A percentile compares a stretch with the other conserved stretches of the same genome.
Evolutionary conservation across 805 yeast genomes (phyloP).

Genomic region (Ogataea neopini): DNA sequence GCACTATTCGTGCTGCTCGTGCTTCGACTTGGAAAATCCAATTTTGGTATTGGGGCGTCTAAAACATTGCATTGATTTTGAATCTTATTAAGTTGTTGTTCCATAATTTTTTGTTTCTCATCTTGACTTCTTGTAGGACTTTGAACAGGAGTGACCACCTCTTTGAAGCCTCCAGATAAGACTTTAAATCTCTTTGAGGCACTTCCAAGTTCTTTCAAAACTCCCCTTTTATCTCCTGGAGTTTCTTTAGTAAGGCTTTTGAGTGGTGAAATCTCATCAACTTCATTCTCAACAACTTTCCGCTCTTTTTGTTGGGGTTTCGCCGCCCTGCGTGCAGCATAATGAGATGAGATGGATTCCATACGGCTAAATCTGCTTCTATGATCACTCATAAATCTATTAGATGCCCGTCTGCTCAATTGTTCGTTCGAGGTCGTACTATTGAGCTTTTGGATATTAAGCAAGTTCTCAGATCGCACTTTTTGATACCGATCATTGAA

Average conservation of each 20-base stretch:
- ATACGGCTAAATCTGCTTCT: slow-evolving; percentile 48
- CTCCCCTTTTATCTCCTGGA: slow-evolving; percentile 31
- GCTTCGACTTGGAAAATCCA: slow-evolving; percentile 9
- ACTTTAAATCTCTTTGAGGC: slow-evolving; percentile 33
- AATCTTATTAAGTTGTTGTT: slow-evolving; percentile 21
- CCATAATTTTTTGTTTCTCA: slow-evolving; percentile 27
- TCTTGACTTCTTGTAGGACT: slow-evolving; percentile 33
- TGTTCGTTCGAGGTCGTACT: slow-evolving; percentile 25
- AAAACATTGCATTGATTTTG: slow-evolving; percentile 5
- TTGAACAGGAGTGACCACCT: slow-evolving; percentile 22
- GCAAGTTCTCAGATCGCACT: slow-evolving; percentile 34
- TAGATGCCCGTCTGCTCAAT: slow-evolving; percentile 29
- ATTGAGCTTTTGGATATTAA: slow-evolving; percentile 28
- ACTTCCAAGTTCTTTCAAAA: slow-evolving; percentile 27
- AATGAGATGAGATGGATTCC: slow-evolving; percentile 52
- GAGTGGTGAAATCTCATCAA: slow-evolving; percentile 5
- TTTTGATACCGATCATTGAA: slow-evolving; percentile 43
- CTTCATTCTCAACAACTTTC: slow-evolving; percentile 5
- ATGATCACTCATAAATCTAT: slow-evolving; percentile 46
- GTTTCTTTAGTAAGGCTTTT: slow-evolving; percentile 9
- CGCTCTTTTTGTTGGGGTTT: slow-evolving; percentile 8
- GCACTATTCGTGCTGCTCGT: not conserved
- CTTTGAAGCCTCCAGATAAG: slow-evolving; percentile 29
- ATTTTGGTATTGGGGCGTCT: slow-evolving; percentile 9
- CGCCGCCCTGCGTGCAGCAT: slow-evolving; percentile 40